phyloP scores from a whole-genome alignment of 305 asterid genomes.

The Withania somnifera region DNA sequence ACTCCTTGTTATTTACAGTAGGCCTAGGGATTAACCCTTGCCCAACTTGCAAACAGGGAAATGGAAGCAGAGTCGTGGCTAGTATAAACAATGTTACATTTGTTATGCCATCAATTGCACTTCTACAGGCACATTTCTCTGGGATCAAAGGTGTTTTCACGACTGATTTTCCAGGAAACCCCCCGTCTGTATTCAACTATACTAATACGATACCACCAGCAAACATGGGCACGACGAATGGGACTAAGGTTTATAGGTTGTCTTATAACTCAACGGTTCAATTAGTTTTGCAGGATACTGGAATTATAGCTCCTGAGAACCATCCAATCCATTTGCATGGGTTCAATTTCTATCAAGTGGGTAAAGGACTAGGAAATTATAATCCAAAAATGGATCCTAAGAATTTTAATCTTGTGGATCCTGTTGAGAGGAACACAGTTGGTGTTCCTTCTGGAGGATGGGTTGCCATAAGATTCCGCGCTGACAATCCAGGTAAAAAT shows the following conservation, averaged over 20 bases:
- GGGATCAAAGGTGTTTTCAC: conserved; percentile 64
- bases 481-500: conserved; percentile 80
- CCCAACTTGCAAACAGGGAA: conserved; percentile 45
- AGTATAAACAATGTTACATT: conserved; percentile 63
- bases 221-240: conserved; percentile 26
- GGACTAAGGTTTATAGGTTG: conserved; percentile 55
- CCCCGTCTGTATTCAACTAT: conserved; percentile 40
- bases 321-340: conserved; percentile 87
- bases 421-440: conserved; percentile 74
- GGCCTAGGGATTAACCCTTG: conserved; percentile 62
- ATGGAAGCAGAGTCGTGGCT: conserved; percentile 64
- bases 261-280: conserved; percentile 53
- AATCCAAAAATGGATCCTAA: conserved; percentile 49
- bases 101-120: conserved; percentile 60
- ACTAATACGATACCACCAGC: conserved; percentile 39
- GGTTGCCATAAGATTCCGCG: conserved; percentile 72
- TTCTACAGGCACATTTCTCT: conserved; percentile 57
- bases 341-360: conserved; percentile 65
- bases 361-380: conserved; percentile 61
- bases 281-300: conserved; percentile 64
- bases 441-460: conserved; percentile 94
- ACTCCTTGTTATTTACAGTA: conserved; percentile 44
- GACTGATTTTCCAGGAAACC: conserved; percentile 66
- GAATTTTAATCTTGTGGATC: conserved; percentile 68
- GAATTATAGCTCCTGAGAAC: conserved; percentile 52